phyloP scores from a whole-genome alignment of 2,329 filamentous ascomycete genomes.

The Exserohilum turcica region DNA sequence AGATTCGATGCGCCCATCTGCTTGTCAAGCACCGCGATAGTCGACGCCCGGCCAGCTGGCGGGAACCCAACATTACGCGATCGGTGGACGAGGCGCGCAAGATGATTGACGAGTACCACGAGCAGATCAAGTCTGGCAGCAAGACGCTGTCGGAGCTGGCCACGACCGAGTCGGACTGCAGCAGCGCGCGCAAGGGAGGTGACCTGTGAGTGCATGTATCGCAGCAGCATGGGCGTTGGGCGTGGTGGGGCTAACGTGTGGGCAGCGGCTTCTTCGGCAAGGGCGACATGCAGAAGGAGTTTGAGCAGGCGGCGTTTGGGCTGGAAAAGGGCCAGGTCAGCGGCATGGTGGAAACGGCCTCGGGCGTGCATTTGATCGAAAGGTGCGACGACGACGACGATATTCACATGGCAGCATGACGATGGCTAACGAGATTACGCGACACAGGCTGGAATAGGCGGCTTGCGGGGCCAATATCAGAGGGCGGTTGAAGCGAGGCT shows the following conservation, averaged over 20 bases:
- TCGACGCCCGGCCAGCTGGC: constrained; percentile 89
- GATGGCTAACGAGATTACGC: constrained; percentile 20
- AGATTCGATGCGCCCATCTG: constrained; percentile 91
- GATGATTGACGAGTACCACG: constrained; percentile 77
- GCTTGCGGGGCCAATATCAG: constrained; percentile 1
- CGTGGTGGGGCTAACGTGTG: not conserved
- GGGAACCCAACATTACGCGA: constrained; percentile 85
- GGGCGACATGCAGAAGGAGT: constrained; percentile 98
- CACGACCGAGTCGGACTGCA: constrained; percentile 89
- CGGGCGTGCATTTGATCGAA: constrained; percentile 93
- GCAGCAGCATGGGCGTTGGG: not conserved
- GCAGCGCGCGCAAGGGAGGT: constrained; percentile 89
- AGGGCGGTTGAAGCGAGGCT: not conserved
- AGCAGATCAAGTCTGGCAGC: constrained; percentile 70
- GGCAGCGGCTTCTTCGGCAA: constrained; percentile 83
- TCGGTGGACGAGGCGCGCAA: constrained; percentile 82
- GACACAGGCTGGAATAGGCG: constrained; percentile 29
- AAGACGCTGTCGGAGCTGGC: constrained; percentile 77
- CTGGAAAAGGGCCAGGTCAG: constrained; percentile 87
- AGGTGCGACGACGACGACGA: constrained; percentile 58
- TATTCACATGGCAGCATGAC: not conserved
- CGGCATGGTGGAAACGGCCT: constrained; percentile 85
- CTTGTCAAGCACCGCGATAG: constrained; percentile 92
- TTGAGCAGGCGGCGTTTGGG: constrained; percentile 94
- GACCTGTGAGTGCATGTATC: constrained; percentile 68